These are phyloP conservation scores for Neonectria ditissima DNA, from an alignment of 2,329 filamentous ascomycete species.

Conservation along the genomic window DNA sequence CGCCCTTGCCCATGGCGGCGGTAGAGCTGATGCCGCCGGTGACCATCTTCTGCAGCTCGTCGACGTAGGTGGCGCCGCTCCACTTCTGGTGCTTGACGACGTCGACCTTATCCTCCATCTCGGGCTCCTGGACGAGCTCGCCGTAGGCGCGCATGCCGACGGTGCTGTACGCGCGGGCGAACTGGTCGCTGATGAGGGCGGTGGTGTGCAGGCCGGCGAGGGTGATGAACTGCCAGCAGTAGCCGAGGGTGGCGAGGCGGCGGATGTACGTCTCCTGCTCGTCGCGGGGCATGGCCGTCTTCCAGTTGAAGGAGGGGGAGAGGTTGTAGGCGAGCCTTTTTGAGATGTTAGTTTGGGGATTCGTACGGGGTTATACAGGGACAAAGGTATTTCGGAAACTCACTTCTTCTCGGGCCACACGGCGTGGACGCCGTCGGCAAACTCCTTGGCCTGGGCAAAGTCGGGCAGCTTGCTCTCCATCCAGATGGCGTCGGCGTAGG, in stretches of 20 bases:
- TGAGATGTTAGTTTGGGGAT: no score
- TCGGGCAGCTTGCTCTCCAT: constrained; percentile 99
- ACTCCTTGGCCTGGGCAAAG: constrained; percentile 90
- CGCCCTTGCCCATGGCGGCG: constrained; percentile 95
- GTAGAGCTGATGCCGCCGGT: constrained; percentile 92
- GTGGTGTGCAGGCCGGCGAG: constrained; percentile 96
- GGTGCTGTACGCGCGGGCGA: constrained; percentile 83
- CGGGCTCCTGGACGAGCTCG: constrained; percentile 96
- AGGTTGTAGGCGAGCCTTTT: constrained; percentile 97
- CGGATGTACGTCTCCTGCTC: constrained; percentile 99
- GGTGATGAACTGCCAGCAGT: constrained; percentile 99
- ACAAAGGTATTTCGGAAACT: no score
- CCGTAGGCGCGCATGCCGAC: constrained; percentile 96
- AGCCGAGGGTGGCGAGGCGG: constrained; percentile 86
- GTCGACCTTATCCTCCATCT: constrained; percentile 90
- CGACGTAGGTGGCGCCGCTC: constrained; percentile 94
- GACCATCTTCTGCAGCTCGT: constrained; percentile 97
- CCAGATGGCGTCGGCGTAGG: constrained; percentile 97
- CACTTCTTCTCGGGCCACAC: constrained; percentile 97
- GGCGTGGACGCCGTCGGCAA: constrained; percentile 91
- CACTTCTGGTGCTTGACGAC: constrained; percentile 99
- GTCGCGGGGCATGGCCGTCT: constrained; percentile 88
- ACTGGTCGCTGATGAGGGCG: constrained; percentile 90
- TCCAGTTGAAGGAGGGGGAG: constrained; percentile 99
- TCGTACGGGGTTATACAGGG: no score